Base-by-base conservation (phyloP, 257 asterid genomes). In the Solanum gracilifrons region DNA sequence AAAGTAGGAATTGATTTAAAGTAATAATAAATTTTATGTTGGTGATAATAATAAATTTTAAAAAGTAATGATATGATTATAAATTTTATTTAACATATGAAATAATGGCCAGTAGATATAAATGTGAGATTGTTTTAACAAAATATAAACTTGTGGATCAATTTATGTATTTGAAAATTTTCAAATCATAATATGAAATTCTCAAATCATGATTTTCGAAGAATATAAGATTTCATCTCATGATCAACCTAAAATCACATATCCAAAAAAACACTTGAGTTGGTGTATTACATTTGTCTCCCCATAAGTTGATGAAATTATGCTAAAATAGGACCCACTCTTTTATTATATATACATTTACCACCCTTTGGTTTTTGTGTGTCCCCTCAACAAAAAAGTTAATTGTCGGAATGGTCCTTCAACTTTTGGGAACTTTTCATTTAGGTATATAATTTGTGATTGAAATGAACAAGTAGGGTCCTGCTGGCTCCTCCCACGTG, bases 401-500 rank as follows among this genome's bases (percentile, higher is more conserved):
- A 46, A 80, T 80, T 80, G 68, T 46, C 62, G 41, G 68, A 80
- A 46, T 80, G 12, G 41, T 46, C 85, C 85, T 80, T 46, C 69
- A 80, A 80, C 41, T 46, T 29, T 80, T 46, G 13, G 29, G 11
- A 18, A 4, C 66, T 18, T 46, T 80, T 15, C 41, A 48, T 27
- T 80, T 80, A 23, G n/a, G 55, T 80, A 16, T 79, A 33, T 73
- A 73, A 35, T 73, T 73, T 80, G 18, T 80, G 68, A 80, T 46
- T 46, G 77, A 66, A 15, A 20, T 88, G 86, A 74, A 75, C 85
- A 83, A 58, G 90, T 87, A 82, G 92, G 93, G 92, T 39, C 87
- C 23, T 85, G 11, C 27, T 85, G 88, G 94, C 93, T 89, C 90
- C 92, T 92, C 89, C 94, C 94, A 92, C 95, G 95, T 92, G 96